Evolutionary conservation across 2,329 filamentous ascomycete genomes (phyloP).

Genomic region (Pestalotiopsis sp.): DNA sequence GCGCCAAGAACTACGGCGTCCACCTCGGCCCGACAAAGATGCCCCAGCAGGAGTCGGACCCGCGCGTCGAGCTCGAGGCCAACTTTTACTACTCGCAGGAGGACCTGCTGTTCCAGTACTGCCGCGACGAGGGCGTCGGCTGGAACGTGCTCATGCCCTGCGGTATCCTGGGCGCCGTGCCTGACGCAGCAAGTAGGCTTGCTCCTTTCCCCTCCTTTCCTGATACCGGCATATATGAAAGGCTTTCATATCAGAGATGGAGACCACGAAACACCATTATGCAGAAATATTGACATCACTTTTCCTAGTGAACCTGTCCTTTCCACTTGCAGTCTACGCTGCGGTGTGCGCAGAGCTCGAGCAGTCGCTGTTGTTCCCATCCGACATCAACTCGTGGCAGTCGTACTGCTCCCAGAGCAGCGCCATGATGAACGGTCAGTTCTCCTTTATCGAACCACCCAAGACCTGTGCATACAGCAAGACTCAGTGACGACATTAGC

Average conservation of each 20-base stretch:
- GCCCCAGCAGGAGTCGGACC: constrained; percentile 47
- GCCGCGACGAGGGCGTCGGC: constrained; percentile 32
- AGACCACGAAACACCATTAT: too few relatives aligned
- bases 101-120: constrained; percentile 46
- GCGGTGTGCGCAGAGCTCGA: constrained; percentile 44
- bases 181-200: constrained; percentile 40
- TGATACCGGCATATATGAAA: too few relatives aligned
- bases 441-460: neutral
- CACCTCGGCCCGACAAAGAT: constrained; percentile 45
- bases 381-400: constrained; percentile 46
- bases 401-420: constrained; percentile 9
- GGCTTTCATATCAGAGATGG: too few relatives aligned
- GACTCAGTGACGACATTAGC: constrained; percentile 18
- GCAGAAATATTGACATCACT: neutral
- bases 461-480: neutral
- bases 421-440: constrained; percentile 42
- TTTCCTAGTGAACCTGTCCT: constrained; percentile 43
- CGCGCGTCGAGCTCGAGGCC: constrained; percentile 42
- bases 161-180: constrained; percentile 49
- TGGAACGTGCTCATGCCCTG: constrained; percentile 52
- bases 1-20: constrained; percentile 54
- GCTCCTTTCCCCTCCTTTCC: neutral
- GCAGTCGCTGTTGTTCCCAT: constrained; percentile 43
- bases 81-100: constrained; percentile 61
- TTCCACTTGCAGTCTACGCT: constrained; percentile 51